These are phyloP conservation scores for Thraustochytrium sp. DNA, from an alignment of 352 stramenopile species.

Conservation along the genomic window DNA sequence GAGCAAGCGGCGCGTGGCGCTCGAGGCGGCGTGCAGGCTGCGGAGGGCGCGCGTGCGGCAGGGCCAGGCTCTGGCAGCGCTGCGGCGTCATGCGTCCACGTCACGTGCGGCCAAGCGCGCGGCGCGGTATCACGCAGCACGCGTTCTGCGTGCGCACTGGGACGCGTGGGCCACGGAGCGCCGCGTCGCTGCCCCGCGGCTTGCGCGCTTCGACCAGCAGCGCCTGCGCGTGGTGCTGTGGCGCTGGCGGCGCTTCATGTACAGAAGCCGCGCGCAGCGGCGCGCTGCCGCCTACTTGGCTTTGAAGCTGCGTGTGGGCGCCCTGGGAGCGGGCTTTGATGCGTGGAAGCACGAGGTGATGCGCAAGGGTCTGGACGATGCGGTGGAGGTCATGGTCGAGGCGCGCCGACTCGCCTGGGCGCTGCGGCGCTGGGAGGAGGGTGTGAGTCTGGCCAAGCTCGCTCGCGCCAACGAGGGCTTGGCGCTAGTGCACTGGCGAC, in stretches of 20 bases:
- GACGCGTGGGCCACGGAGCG: not conserved
- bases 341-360: not conserved
- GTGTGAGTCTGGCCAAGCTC: not conserved
- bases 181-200: not conserved
- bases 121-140: not conserved
- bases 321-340: not conserved
- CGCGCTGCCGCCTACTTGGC: not conserved
- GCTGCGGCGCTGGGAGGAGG: not conserved
- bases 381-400: not conserved
- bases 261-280: not conserved
- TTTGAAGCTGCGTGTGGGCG: not conserved
- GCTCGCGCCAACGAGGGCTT: not conserved
- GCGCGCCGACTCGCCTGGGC: not conserved
- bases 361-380: not conserved
- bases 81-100: not conserved
- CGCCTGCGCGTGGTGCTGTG: not conserved
- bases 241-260: slow-evolving; percentile 1
- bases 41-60: not conserved
- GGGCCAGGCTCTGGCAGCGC: not conserved
- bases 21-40: not conserved
- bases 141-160: not conserved
- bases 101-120: not conserved
- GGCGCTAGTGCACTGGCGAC: not conserved
- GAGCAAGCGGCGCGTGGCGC: not conserved
- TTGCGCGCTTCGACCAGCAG: not conserved